Conservation (phyloP, 1,284 basidiomycete species). For the Bondarzewia mesenterica region DNA sequence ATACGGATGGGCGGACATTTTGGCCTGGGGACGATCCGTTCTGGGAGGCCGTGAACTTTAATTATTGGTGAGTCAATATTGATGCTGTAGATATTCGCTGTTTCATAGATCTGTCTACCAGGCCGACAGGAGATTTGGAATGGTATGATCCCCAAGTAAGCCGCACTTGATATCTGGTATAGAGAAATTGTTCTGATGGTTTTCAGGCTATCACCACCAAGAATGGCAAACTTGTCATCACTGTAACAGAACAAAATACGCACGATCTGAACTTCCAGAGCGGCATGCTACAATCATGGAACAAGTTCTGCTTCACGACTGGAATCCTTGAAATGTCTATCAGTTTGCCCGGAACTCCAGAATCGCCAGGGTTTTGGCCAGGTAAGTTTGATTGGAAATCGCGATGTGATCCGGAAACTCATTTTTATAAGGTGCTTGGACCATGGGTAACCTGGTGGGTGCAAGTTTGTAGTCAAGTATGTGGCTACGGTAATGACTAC, state of each 20-base stretch:
- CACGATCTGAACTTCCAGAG: constrained; percentile 77
- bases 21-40: constrained; percentile 75
- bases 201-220: constrained; percentile 55
- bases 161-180: background rate
- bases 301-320: constrained; percentile 90
- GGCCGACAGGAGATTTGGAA: constrained; percentile 65
- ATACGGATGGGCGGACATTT: constrained; percentile 68
- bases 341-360: constrained; percentile 70
- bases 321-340: constrained; percentile 81
- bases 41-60: constrained; percentile 67
- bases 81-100: background rate
- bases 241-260: constrained; percentile 49
- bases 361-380: constrained; percentile 67
- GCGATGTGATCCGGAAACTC: background rate
- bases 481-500: background rate
- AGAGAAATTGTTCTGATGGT: background rate
- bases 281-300: constrained; percentile 80
- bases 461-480: background rate
- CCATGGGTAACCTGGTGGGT: constrained; percentile 42
- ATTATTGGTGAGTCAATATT: constrained; percentile 64
- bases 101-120: constrained; percentile 29
- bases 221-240: constrained; percentile 72
- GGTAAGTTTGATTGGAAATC: constrained; percentile 14
- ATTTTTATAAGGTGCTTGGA: constrained; percentile 26
- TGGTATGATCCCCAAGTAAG: constrained; percentile 10